Conservation (phyloP, 129 eudicot species). For the Cynara cardunculus region DNA sequence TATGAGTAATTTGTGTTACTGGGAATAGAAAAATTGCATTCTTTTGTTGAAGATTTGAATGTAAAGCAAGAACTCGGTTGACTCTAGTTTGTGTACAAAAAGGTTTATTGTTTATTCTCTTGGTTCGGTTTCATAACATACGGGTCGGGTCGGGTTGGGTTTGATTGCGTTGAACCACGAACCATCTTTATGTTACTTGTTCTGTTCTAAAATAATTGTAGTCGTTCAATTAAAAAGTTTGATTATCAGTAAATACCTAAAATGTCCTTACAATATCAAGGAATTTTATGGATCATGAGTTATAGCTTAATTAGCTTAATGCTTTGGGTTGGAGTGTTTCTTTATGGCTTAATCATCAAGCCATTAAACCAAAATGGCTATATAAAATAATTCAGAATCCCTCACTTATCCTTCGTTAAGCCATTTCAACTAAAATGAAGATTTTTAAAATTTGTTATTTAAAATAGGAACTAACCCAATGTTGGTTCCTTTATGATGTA, state of each 20-base stretch:
- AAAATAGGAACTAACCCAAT: too few species aligned
- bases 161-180: not conserved
- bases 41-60: constrained; percentile 24
- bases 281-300: too few species aligned
- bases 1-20: constrained; percentile 29
- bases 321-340: not conserved
- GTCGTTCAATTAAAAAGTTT: not conserved
- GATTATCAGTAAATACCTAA: not conserved
- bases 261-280: not conserved
- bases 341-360: not conserved
- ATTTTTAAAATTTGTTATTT: too few species aligned
- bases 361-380: not conserved
- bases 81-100: constrained; percentile 27
- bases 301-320: not conserved
- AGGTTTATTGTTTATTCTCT: not conserved
- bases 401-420: not conserved
- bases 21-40: constrained; percentile 28
- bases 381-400: not conserved
- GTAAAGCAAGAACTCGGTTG: constrained; percentile 21
- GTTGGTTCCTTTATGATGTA: too few species aligned
- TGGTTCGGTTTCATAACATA: not conserved
- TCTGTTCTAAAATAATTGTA: not conserved
- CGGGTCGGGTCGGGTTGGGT: not conserved
- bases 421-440: not conserved
- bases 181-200: not conserved